Base-by-base conservation (phyloP, 2,329 filamentous ascomycete genomes). In the Claviceps sp. region DNA sequence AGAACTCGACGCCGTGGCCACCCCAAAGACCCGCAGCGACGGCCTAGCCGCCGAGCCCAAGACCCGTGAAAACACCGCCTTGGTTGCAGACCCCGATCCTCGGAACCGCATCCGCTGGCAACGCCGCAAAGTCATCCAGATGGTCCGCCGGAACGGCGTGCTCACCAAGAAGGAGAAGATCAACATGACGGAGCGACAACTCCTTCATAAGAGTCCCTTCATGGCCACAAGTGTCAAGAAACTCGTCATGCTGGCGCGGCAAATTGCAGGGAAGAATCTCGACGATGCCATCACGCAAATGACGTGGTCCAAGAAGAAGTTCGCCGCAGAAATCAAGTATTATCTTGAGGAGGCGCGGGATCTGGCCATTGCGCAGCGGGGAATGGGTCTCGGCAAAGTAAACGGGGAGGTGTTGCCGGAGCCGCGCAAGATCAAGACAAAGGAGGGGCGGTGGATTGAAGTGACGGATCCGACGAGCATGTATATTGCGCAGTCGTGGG, bases 221-320 rank as follows among this genome's bases (percentile, higher is more conserved):
- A 78, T 96, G 64, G 83, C 89, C 61, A 96, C 93, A 2, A 88
- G 83, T 47, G 74, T 87, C 57, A 98, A 98, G 80, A 98, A 98
- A 73, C 76, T 98, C 51, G 83, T 85, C 50, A 84, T 86, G 60
- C 72, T 98, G 48, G 83, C 91, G 23, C 81, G 85, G 51, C 93
- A 97, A 71, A 93, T 98, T 62, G 78, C 82, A 2, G 93, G 93
- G 58, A 97, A 96, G 78, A 83, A 84, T n/a, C 75, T 98, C 55
- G 88, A 94, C 53, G 90, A 98, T 38, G 93, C 93, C 14, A 87
- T 97, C 58, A 71, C 86, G 51, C 93, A 98, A 75, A 95, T 98
- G 88, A 80, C 84, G 52, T 97, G 91, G 72, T 91, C 85, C 67
- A 88, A 88, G 74, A 98, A 98, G 79, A 91, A 89, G 72, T 86